Percentiles rank a stretch among this genome's conserved stretches.
These are phyloP conservation scores for Arthroderma sp. DNA, from an alignment of 2,329 filamentous ascomycete genomes.

Conservation along the genomic window DNA sequence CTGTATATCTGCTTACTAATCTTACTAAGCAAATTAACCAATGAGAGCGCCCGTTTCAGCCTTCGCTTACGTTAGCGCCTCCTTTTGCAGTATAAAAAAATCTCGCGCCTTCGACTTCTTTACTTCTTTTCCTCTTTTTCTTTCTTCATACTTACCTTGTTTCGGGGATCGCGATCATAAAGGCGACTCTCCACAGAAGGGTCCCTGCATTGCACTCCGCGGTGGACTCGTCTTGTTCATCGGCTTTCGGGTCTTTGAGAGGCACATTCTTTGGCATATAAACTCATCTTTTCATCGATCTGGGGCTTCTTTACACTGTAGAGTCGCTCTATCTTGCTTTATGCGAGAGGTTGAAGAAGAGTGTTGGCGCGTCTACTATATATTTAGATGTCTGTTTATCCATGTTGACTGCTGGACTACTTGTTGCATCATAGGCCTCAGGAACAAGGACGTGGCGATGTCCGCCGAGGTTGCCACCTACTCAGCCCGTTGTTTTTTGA, in stretches of 20 bases:
- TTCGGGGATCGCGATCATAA: slow-evolving; percentile 37
- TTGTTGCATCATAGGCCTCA: neutral
- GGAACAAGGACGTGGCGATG: neutral
- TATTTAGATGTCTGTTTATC: too few relatives aligned
- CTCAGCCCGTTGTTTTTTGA: neutral
- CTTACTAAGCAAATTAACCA: neutral
- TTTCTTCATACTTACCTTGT: slow-evolving; percentile 44
- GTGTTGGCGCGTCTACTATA: neutral
- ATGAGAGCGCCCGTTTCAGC: neutral
- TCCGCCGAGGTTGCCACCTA: neutral
- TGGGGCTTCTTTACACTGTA: neutral
- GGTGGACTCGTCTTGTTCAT: slow-evolving; percentile 39
- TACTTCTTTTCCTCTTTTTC: slow-evolving; percentile 32
- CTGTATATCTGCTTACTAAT: neutral
- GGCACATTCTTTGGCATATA: slow-evolving; percentile 39
- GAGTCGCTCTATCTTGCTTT: slow-evolving; percentile 7
- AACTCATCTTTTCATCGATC: slow-evolving; percentile 13
- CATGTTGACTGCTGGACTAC: neutral
- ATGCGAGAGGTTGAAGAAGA: slow-evolving; percentile 14
- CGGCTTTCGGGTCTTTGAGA: slow-evolving; percentile 38
- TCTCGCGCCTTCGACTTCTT: slow-evolving; percentile 1
- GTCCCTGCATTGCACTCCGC: slow-evolving; percentile 49
- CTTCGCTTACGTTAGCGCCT: slow-evolving; percentile 1
- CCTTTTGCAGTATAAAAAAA: slow-evolving; percentile 23
- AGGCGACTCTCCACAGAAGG: slow-evolving; percentile 34